phyloP scores from a whole-genome alignment of 495 filamentous ascomycete species.

The Aspergillus haitiensis region DNA sequence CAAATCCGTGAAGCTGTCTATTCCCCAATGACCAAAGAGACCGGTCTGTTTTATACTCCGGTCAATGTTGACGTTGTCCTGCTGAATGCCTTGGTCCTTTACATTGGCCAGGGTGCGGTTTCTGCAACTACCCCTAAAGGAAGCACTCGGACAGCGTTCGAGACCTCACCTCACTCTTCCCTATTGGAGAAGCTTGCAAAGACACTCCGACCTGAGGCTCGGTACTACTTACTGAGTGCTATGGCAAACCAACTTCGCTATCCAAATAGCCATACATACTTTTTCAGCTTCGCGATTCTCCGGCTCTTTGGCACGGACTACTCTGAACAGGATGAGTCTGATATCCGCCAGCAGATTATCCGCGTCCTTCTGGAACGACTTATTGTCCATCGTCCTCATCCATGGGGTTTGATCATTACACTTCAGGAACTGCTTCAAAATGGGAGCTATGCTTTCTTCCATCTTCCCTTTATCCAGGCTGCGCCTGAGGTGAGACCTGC shows the following conservation, averaged over 20 bases:
- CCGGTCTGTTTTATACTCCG: slow-evolving; percentile 59
- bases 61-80: slow-evolving; percentile 68
- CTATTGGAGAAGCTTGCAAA: slow-evolving; percentile 74
- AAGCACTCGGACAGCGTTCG: slow-evolving; percentile 62
- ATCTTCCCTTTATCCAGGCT: slow-evolving; percentile 86
- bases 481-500: slow-evolving; percentile 68
- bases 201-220: slow-evolving; percentile 70
- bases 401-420: slow-evolving; percentile 93
- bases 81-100: slow-evolving; percentile 78
- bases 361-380: slow-evolving; percentile 84
- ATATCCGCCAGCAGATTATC: slow-evolving; percentile 86
- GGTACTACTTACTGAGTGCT: slow-evolving; percentile 79
- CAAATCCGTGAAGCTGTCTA: slow-evolving; percentile 69
- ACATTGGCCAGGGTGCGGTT: slow-evolving; percentile 73
- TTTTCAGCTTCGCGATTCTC: slow-evolving; percentile 85
- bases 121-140: slow-evolving; percentile 55
- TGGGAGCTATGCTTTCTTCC: slow-evolving; percentile 83
- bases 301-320: slow-evolving; percentile 81
- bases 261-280: slow-evolving; percentile 85
- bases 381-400: slow-evolving; percentile 88
- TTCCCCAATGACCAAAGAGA: slow-evolving; percentile 50
- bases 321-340: slow-evolving; percentile 72
- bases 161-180: slow-evolving; percentile 68
- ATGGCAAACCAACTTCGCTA: slow-evolving; percentile 92
- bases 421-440: slow-evolving; percentile 90